These are phyloP conservation scores for Leccinum obscurum DNA, from an alignment of 768 basidiomycete genomes.

Conservation along the genomic window DNA sequence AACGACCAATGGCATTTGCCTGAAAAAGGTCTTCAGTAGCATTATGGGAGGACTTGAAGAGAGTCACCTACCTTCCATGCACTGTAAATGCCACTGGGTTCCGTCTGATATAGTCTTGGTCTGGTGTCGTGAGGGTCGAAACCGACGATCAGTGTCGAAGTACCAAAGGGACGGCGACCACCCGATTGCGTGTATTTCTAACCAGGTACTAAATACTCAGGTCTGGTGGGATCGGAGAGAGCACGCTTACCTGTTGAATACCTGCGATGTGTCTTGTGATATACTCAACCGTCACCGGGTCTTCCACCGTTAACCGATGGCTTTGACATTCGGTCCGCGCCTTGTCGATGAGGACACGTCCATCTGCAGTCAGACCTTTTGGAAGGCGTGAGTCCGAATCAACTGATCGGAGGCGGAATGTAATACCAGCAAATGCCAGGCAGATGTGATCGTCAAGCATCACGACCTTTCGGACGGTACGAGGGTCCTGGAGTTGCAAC, in stretches of 20 bases:
- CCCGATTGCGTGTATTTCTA: constrained; percentile 98
- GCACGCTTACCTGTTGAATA: constrained; percentile 84
- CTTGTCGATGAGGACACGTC: constrained; percentile 96
- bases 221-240: neutral
- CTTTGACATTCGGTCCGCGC: constrained; percentile 97
- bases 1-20: constrained; percentile 98
- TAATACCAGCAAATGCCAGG: constrained; percentile 92
- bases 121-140: constrained; percentile 91
- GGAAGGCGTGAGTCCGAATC: constrained; percentile 11
- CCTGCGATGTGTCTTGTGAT: constrained; percentile 98
- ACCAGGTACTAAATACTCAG: neutral
- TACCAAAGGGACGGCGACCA: constrained; percentile 97
- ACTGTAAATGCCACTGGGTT: constrained; percentile 96
- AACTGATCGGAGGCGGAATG: neutral
- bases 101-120: constrained; percentile 93
- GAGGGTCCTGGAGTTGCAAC: constrained; percentile 95
- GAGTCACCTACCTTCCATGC: constrained; percentile 83
- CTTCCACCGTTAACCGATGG: constrained; percentile 97
- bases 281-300: constrained; percentile 97
- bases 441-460: constrained; percentile 99
- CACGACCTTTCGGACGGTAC: constrained; percentile 96
- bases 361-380: constrained; percentile 93
- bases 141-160: constrained; percentile 94
- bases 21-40: constrained; percentile 30
- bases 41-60: neutral